phyloP scores from a whole-genome alignment of 225 moss, liverwort and hornwort species.

The Pleurozium schreberi region DNA sequence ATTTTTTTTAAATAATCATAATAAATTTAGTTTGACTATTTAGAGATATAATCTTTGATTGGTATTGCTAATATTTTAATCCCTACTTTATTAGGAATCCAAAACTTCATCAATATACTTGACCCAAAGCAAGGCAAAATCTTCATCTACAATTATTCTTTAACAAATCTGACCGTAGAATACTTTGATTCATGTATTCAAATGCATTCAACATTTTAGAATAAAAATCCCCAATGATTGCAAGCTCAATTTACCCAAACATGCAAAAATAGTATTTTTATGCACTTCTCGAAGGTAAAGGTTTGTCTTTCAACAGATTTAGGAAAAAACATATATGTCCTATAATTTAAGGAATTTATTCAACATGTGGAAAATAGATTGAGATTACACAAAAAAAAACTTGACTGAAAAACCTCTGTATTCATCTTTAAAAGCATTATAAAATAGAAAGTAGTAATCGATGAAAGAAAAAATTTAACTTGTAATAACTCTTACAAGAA shows the following conservation, averaged over 20 bases:
- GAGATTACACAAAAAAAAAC: background rate
- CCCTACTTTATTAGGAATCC: rapidly evolving
- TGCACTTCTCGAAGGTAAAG: no score
- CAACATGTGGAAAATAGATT: background rate
- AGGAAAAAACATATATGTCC: no score
- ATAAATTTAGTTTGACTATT: background rate
- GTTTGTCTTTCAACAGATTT: no score
- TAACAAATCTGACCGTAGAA: background rate
- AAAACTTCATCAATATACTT: rapidly evolving
- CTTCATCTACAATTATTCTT: no score
- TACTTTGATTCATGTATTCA: no score
- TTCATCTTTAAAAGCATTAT: background rate
- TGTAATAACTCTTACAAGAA: no score
- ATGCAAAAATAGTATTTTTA: no score
- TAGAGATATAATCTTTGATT: background rate
- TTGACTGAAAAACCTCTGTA: background rate
- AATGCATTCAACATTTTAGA: rapidly evolving
- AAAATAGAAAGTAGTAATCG: rapidly evolving
- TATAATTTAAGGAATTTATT: background rate
- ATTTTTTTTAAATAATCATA: background rate
- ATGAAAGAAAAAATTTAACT: no score
- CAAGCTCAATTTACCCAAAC: no score
- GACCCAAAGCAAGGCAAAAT: background rate
- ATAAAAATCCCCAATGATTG: rapidly evolving
- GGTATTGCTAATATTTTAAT: background rate